phyloP scores from a whole-genome alignment of 129 eudicot species.

The Chrysanthemum makinoi region DNA sequence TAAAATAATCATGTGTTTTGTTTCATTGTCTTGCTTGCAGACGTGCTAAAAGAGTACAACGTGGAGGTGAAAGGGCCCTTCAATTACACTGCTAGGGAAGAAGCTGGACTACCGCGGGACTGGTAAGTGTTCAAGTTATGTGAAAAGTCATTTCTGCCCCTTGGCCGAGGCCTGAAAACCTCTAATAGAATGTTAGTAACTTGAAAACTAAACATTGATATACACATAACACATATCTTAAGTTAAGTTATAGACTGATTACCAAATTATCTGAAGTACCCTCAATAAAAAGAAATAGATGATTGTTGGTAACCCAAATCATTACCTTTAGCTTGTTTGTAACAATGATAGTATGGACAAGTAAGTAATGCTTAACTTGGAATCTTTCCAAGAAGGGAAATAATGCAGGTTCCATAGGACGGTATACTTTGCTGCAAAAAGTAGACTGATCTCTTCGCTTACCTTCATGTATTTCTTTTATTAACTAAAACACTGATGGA shows the following conservation, averaged over 20 bases:
- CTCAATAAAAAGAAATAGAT: not conserved
- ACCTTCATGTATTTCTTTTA: not conserved
- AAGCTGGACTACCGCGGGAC: conserved; percentile 88
- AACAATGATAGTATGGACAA: not conserved
- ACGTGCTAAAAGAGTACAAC: conserved; percentile 65
- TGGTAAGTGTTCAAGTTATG: conserved; percentile 50
- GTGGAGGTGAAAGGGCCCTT: conserved; percentile 91
- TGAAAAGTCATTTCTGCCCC: conserved; percentile 24
- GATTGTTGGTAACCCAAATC: not conserved
- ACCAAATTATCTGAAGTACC: not conserved
- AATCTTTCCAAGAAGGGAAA: not conserved
- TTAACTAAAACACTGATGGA: not conserved
- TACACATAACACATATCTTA: not conserved
- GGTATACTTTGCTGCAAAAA: not conserved
- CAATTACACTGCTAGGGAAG: conserved; percentile 71
- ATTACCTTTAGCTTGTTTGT: too few relatives aligned
- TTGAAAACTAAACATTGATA: not conserved
- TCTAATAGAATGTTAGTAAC: not conserved
- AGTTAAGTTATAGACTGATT: not conserved
- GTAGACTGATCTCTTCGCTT: not conserved
- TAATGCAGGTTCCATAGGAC: not conserved
- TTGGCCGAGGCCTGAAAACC: not conserved
- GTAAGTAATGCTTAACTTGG: not conserved
- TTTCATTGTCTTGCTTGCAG: conserved; percentile 38
- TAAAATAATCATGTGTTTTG: not conserved